Conservation (phyloP, 2,329 filamentous ascomycete genomes). For the Aureobasidium sp. region DNA sequence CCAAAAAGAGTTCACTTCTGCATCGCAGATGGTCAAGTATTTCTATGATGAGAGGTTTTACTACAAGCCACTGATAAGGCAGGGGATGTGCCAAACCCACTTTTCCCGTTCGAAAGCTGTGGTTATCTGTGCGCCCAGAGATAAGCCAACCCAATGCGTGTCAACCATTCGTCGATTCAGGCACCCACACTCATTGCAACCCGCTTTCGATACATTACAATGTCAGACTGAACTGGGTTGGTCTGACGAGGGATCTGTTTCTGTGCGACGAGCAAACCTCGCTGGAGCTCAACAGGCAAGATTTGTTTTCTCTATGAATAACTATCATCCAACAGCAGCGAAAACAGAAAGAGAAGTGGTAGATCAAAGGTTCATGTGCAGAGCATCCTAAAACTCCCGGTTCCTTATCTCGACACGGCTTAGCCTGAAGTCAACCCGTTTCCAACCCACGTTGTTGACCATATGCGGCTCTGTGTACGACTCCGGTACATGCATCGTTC, state of each 20-base stretch:
- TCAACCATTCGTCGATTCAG: slow-evolving; percentile 4
- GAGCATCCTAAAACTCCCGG: slow-evolving; percentile 4
- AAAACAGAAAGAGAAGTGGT: not conserved
- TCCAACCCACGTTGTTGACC: slow-evolving; percentile 7
- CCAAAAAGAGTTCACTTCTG: not conserved
- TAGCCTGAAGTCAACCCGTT: slow-evolving; percentile 13
- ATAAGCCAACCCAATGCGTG: slow-evolving; percentile 6
- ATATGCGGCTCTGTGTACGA: slow-evolving; percentile 6
- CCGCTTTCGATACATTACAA: not conserved
- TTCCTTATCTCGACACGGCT: slow-evolving; percentile 12
- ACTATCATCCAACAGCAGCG: not conserved
- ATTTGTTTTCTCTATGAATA: not conserved
- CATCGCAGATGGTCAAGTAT: slow-evolving; percentile 9
- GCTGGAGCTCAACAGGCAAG: not conserved
- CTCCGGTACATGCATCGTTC: not conserved
- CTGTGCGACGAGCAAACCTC: not conserved
- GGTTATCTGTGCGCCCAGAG: slow-evolving; percentile 14
- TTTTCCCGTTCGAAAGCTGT: not conserved
- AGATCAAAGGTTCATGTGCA: not conserved
- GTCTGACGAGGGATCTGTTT: not conserved
- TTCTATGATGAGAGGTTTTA: slow-evolving; percentile 12
- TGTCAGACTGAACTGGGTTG: not conserved
- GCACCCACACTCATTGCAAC: not conserved
- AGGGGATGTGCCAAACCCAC: slow-evolving; percentile 1
- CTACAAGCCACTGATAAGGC: slow-evolving; percentile 15